Evolutionary conservation across 768 basidiomycete genomes (phyloP).

Genomic region (Leccinum imitatum): DNA sequence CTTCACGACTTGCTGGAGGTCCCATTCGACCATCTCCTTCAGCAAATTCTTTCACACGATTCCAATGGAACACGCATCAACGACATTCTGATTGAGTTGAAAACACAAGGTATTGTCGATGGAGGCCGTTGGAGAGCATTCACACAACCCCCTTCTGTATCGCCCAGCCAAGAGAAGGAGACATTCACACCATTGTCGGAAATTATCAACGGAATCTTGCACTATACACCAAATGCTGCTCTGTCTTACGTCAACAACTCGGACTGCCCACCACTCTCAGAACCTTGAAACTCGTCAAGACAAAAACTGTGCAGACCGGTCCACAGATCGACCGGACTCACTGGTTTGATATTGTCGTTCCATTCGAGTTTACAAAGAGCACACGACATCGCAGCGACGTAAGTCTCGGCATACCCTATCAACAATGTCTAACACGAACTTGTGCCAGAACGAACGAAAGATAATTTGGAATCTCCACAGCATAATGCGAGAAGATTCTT

Average conservation of each 20-base stretch:
- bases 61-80: neutral
- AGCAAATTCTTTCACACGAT: neutral
- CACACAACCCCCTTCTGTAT: neutral
- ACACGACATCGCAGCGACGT: neutral
- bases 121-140: neutral
- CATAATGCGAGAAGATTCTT: neutral
- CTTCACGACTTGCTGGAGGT: neutral
- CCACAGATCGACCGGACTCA: too few species aligned
- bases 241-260: neutral
- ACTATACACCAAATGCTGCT: neutral
- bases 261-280: neutral
- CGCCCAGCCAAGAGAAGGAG: neutral
- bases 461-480: neutral
- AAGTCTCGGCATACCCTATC: neutral
- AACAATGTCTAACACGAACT: too few species aligned
- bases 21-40: neutral
- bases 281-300: neutral
- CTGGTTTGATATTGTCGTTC: too few species aligned
- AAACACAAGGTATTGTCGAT: neutral
- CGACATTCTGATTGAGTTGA: neutral
- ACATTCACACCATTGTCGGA: fast-evolving
- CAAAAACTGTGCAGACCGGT: neutral
- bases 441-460: neutral
- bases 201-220: neutral
- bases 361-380: neutral